Evolutionary conservation across 495 filamentous ascomycete genomes (phyloP), one percentile per base, ranked within the genome.

Genomic region (Extremus antarcticus): DNA sequence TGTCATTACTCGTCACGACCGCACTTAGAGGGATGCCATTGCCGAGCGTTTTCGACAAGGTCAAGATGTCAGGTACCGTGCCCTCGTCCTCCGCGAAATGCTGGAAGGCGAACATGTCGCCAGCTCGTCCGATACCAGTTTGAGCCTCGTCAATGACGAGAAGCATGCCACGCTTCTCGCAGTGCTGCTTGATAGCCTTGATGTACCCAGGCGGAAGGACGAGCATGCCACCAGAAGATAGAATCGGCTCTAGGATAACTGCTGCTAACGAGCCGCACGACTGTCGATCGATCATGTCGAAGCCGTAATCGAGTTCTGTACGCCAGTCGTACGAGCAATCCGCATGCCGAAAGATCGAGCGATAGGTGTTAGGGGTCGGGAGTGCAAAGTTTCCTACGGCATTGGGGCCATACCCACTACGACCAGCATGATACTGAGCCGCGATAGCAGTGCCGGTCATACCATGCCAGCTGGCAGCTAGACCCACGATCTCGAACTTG

Each of bases 291-390:
- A 81, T 68, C 61, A 80, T 62, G 16, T 63, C 64, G 71, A 76
- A 80, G 2, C 72, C 76, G 50, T 73, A 79, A 1, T 78, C 73
- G 45, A 82, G 63, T 59, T 82, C 78, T 0, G 74, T 63, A 48
- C 76, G 69, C 78, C 77, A 82, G 62, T 80, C 78, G 41, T 82
- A 77, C 0, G 70, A 70, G 1, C 77, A 74, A 52, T 78, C 73
- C 0, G 66, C 21, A n/a, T 69, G 66, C 9, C 73, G 70, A 50
- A 80, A 79, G 0, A 70, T 59, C 0, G 73, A 80, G 0, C 78
- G 72, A 54, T 80, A 82, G 0, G 73, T 70, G 29, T 80, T 75
- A 1, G 77, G 79, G 0, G 76, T 68, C 7, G 77, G 77, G 23
- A 81, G 72, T 43, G 69, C 71, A 15, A 72, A 60, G 51, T 70